phyloP scores from a whole-genome alignment of 2,329 filamentous ascomycete genomes.

The Diatrype stigma region DNA sequence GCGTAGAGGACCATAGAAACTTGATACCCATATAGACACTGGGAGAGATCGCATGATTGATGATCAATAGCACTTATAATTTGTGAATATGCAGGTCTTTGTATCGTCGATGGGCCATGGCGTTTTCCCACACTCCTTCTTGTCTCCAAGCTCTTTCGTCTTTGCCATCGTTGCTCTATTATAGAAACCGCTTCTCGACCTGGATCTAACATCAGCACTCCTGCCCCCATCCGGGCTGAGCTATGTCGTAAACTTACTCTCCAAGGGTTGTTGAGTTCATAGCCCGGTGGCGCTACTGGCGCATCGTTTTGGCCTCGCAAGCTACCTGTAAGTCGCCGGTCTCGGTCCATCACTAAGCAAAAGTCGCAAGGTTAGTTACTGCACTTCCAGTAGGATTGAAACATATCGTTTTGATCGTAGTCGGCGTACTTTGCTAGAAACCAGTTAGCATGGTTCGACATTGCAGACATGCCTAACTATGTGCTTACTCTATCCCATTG shows the following conservation, averaged over 20 bases:
- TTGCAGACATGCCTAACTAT: background rate
- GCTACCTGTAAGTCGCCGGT: conserved; percentile 56
- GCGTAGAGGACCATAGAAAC: conserved; percentile 8
- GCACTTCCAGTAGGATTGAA: conserved; percentile 6
- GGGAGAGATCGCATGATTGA: background rate
- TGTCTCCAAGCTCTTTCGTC: conserved; percentile 1
- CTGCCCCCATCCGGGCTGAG: background rate
- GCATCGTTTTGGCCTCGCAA: conserved; percentile 56
- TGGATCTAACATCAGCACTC: conserved; percentile 25
- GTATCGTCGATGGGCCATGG: conserved; percentile 12
- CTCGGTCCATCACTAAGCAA: conserved; percentile 59
- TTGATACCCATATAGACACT: conserved; percentile 19
- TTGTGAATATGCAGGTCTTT: conserved; percentile 17
- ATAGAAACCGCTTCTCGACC: conserved; percentile 52
- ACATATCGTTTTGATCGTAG: background rate
- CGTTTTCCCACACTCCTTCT: conserved; percentile 1
- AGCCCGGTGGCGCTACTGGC: conserved; percentile 52
- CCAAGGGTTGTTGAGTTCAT: conserved; percentile 61
- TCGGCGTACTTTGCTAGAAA: conserved; percentile 48
- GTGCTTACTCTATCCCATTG: conserved; percentile 57
- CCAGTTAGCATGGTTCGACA: conserved; percentile 24
- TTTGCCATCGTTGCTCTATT: conserved; percentile 15
- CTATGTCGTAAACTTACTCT: conserved; percentile 42
- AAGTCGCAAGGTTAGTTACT: conserved; percentile 12
- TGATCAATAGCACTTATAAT: conserved; percentile 9